Base-by-base conservation (phyloP, 2,329 filamentous ascomycete species). In the Purpureocillium lavendulum region DNA sequence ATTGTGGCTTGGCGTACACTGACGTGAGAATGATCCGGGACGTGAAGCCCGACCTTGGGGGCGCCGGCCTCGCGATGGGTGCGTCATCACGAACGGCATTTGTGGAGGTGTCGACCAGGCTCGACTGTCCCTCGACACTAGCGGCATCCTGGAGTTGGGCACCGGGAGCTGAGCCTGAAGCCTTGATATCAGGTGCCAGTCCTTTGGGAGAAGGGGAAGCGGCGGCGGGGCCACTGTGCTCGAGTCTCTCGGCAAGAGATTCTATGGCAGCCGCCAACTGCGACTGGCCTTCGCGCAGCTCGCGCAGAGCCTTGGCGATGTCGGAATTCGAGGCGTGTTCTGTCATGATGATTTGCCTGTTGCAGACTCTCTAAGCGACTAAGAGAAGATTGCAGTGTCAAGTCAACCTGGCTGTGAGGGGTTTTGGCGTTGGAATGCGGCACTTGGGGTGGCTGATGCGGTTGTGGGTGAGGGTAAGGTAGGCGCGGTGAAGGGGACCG, bases 1-100 rank as follows among this genome's bases (percentile, higher is more conserved):
- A n/a, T 12, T n/a, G 30, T 13, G n/a, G 6, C n/a, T 6, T 8
- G 30, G 33, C 31, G 38, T 40, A 47, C 56, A 47, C 58, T 51
- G 53, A 73, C 70, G 73, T 77, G 44, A 77, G 62, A 45, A 76
- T 65, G 43, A 77, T 75, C 15, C 73, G 69, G 38, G 71, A 74
- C 9, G 71, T 69, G 45, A 74, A 68, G 4, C 60, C 62, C 5
- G 70, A 60, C 44, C 67, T 67, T 46, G 65, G 59, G 14, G 52
- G 53, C 4, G 57, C 45, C 11, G 58, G 53, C 7, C 53, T 45
- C 8, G 60, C 33, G 17, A 39, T 30, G 6, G 28, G n/a, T 26
- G 18, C 11, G 17, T 14, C 9, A 7, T 12, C 29, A 30, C 5
- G 6, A 13, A 12, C 11, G 6, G 11, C 12, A 30, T 12, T 30